Percentiles rank a stretch among this genome's conserved stretches.
phyloP scores from a whole-genome alignment of 176 grass and related monocot genomes.

The Aegilops bicornis region DNA sequence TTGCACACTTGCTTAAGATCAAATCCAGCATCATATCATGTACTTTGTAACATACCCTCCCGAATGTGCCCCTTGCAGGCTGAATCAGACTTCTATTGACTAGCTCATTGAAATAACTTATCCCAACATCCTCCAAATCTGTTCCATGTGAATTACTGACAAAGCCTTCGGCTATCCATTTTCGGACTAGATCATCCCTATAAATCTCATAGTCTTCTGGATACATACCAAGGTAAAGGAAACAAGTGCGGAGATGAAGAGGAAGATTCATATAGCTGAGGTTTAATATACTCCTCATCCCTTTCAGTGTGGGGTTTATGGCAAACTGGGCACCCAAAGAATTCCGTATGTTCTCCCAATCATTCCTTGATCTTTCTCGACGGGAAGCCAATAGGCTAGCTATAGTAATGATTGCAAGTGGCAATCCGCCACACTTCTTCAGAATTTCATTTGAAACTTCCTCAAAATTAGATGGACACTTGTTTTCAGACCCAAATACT shows the following conservation, averaged over 20 bases:
- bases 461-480: neutral
- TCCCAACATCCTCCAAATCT: neutral
- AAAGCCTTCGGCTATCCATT: neutral
- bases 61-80: rapidly evolving
- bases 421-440: neutral
- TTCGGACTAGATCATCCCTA: neutral
- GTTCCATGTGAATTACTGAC: neutral
- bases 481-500: neutral
- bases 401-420: neutral
- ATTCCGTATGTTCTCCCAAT: neutral
- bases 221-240: neutral
- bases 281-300: neutral
- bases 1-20: neutral
- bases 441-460: neutral
- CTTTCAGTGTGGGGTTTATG: neutral
- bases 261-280: neutral
- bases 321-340: neutral
- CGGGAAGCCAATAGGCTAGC: neutral
- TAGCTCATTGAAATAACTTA: neutral
- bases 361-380: neutral
- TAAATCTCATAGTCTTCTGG: neutral
- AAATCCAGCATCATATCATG: neutral
- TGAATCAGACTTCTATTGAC: neutral
- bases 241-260: neutral
- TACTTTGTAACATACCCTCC: rapidly evolving